Evolutionary conservation across 1,284 basidiomycete genomes (phyloP).

Genomic region (Irpex sp.): DNA sequence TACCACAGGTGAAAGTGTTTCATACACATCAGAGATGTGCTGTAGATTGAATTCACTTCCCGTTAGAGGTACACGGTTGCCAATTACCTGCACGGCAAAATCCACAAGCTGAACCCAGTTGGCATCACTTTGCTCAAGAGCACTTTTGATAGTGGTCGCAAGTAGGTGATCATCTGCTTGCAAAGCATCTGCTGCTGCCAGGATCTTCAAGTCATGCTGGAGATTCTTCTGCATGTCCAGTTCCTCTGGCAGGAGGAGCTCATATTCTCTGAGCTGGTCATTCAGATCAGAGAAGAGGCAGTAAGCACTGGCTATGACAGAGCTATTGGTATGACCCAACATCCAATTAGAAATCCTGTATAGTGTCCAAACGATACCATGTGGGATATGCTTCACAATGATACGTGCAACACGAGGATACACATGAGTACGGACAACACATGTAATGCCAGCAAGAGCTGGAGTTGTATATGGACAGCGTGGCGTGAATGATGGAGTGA

Average conservation of each 20-base stretch:
- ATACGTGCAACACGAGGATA: background rate
- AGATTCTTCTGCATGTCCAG: background rate
- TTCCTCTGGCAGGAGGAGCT: too few relatives aligned
- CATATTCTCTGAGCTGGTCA: background rate
- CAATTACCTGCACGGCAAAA: background rate
- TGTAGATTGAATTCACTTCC: background rate
- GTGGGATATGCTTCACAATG: background rate
- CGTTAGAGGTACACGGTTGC: background rate
- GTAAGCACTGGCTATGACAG: too few relatives aligned
- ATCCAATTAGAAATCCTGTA: background rate
- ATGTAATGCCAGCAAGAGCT: background rate
- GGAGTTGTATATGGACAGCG: constrained; percentile 3
- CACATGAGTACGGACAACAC: background rate
- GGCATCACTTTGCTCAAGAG: background rate
- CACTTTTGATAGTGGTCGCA: background rate
- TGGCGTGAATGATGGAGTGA: background rate
- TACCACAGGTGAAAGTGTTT: too few relatives aligned
- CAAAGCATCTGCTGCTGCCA: background rate
- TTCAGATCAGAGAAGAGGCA: too few relatives aligned
- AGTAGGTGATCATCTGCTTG: background rate
- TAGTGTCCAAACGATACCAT: background rate
- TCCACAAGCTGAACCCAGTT: background rate
- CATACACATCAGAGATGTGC: too few relatives aligned
- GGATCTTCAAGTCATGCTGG: background rate
- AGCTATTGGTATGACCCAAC: too few relatives aligned